These are phyloP conservation scores for Russula ochroleuca DNA, from an alignment of 768 basidiomycete species.

Conservation along the genomic window DNA sequence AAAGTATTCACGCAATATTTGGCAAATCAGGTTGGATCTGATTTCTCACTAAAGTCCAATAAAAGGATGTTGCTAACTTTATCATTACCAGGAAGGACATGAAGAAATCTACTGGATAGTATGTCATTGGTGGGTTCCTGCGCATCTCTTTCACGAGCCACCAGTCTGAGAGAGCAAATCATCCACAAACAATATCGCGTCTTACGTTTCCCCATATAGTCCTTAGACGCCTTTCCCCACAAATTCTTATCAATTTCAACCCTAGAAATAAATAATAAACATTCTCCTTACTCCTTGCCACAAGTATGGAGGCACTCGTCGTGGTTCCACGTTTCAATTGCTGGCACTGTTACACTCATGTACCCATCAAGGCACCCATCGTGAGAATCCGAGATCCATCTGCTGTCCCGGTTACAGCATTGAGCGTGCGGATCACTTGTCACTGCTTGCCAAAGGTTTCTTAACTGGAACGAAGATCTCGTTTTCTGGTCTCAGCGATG, in stretches of 20 bases:
- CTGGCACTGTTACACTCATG: background rate
- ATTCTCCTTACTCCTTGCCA: background rate
- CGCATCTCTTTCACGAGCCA: background rate
- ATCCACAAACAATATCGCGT: background rate
- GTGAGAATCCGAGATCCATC: background rate
- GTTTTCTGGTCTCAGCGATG: background rate
- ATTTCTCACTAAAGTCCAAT: background rate
- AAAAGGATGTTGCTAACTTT: background rate
- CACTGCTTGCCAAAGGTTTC: background rate
- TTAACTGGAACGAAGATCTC: background rate
- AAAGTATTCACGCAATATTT: too few species aligned
- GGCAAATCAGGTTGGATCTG: background rate
- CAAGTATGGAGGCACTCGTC: background rate
- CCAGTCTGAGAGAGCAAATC: background rate
- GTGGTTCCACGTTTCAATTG: background rate
- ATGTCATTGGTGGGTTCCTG: background rate
- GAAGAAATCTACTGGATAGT: background rate
- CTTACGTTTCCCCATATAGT: background rate
- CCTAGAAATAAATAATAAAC: background rate
- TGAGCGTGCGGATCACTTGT: background rate
- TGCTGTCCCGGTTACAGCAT: background rate
- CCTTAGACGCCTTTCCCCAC: background rate
- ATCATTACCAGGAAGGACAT: background rate
- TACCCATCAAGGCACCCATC: too few species aligned
- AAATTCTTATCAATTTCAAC: background rate